Base-by-base conservation (phyloP, 2,329 filamentous ascomycete genomes). In the Calonectria hawksworthii region DNA sequence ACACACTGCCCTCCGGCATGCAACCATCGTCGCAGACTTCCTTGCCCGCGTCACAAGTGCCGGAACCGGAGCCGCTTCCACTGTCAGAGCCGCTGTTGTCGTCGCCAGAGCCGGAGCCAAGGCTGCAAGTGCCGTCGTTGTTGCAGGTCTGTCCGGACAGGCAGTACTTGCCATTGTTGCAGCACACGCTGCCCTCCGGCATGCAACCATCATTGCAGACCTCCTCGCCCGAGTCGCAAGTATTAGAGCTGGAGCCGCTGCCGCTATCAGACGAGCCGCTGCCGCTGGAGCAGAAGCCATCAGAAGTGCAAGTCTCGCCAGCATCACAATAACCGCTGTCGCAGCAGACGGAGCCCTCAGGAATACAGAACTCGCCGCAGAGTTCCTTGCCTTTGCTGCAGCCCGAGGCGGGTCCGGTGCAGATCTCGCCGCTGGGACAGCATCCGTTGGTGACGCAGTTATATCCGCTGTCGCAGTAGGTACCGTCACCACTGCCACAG, bases 341-440 rank as follows among this genome's bases (percentile, higher is more conserved):
- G 50, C 84, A 85, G 77, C 84, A 85, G 6, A 82, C 82, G 41
- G 76, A 75, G 23, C 78, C 81, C 4, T 75, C 68, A 0, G 84
- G 84, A 56, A 85, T 83, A 72, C 84, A 85, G n/a, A 71, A 81
- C 50, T 67, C 51, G 34, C 77, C 78, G 68, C 84, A 85, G 14
- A 76, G 68, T 7, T 74, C 77, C 44, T 82, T 77, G 51, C 78
- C 83, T 0, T 75, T 21, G 10, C 63, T 59, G n/a, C 83, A 84
- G 21, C 79, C 80, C 1, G 76, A 70, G 11, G 82, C 78, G 16
- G 70, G n/a, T n/a, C 83, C 83, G 5, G 77, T 74, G 77, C 84
- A 86, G 26, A 80, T 71, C 66, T 82, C 72, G 65, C 84, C 84
- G n/a, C 76, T 67, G 16, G 76, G 73, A 65, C 84, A 86, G 78